These are phyloP conservation scores for Rhodofomes roseus DNA, from an alignment of 1,284 basidiomycete genomes.

Conservation along the genomic window DNA sequence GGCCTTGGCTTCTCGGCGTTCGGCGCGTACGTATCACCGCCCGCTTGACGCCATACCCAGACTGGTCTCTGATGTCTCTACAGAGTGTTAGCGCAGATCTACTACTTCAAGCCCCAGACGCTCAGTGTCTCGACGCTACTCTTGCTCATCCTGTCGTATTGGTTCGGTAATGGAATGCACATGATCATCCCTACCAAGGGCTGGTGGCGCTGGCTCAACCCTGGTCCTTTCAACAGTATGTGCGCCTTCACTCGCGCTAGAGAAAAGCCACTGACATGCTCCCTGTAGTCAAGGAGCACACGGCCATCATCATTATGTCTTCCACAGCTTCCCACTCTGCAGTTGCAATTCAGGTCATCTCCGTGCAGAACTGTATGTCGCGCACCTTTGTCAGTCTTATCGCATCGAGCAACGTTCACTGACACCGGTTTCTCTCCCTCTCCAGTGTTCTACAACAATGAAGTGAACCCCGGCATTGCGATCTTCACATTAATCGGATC, in stretches of 20 bases:
- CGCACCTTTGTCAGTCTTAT: too few species aligned
- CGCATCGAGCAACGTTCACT: too few species aligned
- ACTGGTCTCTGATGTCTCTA: constrained; percentile 12
- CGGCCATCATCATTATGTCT: constrained; percentile 35
- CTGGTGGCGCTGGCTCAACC: constrained; percentile 36
- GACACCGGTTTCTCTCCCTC: neutral
- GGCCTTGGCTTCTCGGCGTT: constrained; percentile 35
- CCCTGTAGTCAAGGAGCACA: constrained; percentile 30
- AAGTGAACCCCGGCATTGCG: constrained; percentile 23
- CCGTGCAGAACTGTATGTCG: constrained; percentile 30
- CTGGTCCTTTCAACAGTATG: constrained; percentile 31
- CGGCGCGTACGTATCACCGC: constrained; percentile 24
- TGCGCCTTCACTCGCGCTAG: neutral
- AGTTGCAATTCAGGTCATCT: constrained; percentile 34
- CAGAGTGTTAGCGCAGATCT: constrained; percentile 37
- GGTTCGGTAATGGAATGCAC: constrained; percentile 33
- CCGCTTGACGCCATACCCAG: neutral
- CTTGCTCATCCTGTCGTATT: constrained; percentile 34
- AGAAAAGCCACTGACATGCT: neutral
- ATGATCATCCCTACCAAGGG: constrained; percentile 30
- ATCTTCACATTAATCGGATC: constrained; percentile 9
- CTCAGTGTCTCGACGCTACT: constrained; percentile 30
- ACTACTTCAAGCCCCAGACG: constrained; percentile 36
- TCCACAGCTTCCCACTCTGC: constrained; percentile 33
- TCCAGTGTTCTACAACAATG: constrained; percentile 30